Evolutionary conservation across 352 stramenopile species (phyloP).

Genomic region (Phytopythium helicoides): DNA sequence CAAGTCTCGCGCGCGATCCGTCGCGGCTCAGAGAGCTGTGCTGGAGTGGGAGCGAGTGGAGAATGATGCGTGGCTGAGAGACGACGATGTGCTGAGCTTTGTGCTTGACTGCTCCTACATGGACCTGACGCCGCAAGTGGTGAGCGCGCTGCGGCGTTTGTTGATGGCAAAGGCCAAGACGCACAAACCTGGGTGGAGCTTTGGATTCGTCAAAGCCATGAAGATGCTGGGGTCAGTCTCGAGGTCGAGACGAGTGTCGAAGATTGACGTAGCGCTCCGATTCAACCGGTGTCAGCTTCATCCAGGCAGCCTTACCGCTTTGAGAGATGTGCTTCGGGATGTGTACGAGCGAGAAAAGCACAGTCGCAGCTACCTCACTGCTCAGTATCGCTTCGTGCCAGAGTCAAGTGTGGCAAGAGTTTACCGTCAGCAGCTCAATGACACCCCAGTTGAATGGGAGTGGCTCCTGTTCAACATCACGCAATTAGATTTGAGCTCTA

Average conservation of each 20-base stretch:
- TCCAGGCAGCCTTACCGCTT: not conserved
- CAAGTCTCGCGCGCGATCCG: not conserved
- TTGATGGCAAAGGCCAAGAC: constrained; percentile 17
- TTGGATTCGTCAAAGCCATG: constrained; percentile 25
- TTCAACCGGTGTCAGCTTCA: constrained; percentile 20
- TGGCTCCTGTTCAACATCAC: constrained; percentile 14
- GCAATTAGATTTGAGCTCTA: constrained; percentile 15
- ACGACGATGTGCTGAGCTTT: constrained; percentile 27
- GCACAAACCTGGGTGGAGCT: constrained; percentile 13
- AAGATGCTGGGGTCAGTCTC: constrained; percentile 10
- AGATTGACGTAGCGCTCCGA: constrained; percentile 25
- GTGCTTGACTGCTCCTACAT: constrained; percentile 32
- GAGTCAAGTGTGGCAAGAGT: not conserved
- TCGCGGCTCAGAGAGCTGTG: not conserved
- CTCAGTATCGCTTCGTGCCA: not conserved
- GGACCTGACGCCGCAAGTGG: constrained; percentile 22
- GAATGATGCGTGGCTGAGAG: not conserved
- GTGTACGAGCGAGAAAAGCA: not conserved
- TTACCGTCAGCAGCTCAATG: not conserved
- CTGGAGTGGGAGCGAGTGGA: not conserved
- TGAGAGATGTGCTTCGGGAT: constrained; percentile 1
- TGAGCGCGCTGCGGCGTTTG: constrained; percentile 21
- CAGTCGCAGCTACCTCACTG: too few relatives aligned
- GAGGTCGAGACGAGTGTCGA: not conserved
- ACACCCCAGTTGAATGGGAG: not conserved